These are phyloP conservation scores for Bipolaris sorokiniana DNA, from an alignment of 2,329 filamentous ascomycete genomes.

Conservation along the genomic window DNA sequence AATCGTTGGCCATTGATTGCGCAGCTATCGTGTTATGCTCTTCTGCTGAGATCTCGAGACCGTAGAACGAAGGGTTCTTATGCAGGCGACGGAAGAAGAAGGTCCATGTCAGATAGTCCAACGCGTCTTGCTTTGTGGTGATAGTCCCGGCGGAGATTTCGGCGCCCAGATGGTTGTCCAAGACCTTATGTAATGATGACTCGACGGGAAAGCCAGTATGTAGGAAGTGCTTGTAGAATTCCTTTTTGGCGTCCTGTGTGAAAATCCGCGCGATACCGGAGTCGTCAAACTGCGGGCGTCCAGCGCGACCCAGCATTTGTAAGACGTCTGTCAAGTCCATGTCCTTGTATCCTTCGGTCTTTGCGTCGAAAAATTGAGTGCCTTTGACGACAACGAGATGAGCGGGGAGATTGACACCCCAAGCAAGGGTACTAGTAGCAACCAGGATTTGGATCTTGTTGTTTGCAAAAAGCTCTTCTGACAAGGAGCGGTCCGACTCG, in stretches of 20 bases:
- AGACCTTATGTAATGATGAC: slow-evolving; percentile 91
- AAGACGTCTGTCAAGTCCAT: slow-evolving; percentile 98
- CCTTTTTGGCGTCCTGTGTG: slow-evolving; percentile 96
- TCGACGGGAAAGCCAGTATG: slow-evolving; percentile 98
- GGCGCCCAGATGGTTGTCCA: slow-evolving; percentile 95
- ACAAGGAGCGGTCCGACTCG: slow-evolving; percentile 87
- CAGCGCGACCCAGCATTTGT: slow-evolving; percentile 96
- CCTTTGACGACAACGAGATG: slow-evolving; percentile 98
- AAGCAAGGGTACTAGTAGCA: slow-evolving; percentile 93
- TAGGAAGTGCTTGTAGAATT: slow-evolving; percentile 99
- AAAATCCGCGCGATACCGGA: slow-evolving; percentile 97
- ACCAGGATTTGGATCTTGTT: slow-evolving; percentile 98
- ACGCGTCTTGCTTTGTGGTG: slow-evolving; percentile 90
- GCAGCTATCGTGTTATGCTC: slow-evolving; percentile 88
- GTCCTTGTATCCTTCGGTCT: slow-evolving; percentile 96
- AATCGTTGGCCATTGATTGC: slow-evolving; percentile 87
- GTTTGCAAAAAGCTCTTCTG: slow-evolving; percentile 93
- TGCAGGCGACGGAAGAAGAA: slow-evolving; percentile 98
- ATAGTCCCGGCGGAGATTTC: slow-evolving; percentile 95
- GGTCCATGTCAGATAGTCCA: slow-evolving; percentile 98
- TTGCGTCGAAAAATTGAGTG: slow-evolving; percentile 97
- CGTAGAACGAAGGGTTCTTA: slow-evolving; percentile 98
- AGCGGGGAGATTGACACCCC: slow-evolving; percentile 97
- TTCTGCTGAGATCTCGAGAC: slow-evolving; percentile 88
- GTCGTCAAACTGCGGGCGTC: slow-evolving; percentile 93